Base-by-base conservation (phyloP, 345 rosid genomes). In the Cochlearia excelsa region DNA sequence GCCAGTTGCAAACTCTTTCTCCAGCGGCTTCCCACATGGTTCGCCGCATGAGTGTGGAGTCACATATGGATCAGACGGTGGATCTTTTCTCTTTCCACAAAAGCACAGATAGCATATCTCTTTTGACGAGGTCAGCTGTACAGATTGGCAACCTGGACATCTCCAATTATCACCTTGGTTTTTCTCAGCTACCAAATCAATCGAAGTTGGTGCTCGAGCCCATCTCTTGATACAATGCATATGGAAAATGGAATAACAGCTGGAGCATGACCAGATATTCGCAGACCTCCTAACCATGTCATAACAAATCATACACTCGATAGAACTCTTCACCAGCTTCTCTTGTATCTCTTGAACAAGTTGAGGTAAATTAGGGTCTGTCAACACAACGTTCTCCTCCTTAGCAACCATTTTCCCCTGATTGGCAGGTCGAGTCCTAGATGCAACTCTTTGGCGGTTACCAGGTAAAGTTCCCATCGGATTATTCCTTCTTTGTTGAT, bases 11-110 rank as follows among this genome's bases (percentile, higher is more conserved):
- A 71, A 48, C 58, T 70, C 82, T 71, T 73, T 82, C 76, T 85
- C 95, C 58, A 93, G 83, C 6, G 77, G 88, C 84, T 89, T 93
- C 50, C 95, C 95, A 82, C 99, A 89, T 3, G 91, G 87, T 70
- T 93, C 99, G 29, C 99, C 97, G 54, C 99, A 93, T 3, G 97
- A 93, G 76, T 93, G 97, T 0, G 99, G 97, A 10, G 97, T 89
- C 82, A 93, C 75, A 59, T 93, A 89, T 70, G 82, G 76, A 80
- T 93, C 99, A 34, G 94, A 78, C 0, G 90, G 92, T 0, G 99
- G 99, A 72, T 93, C 95, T 2, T 48, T 70, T 70, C 94, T 82
- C 80, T 89, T 89, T 27, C 90, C 76, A 63, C 99, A 93, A 66
- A 85, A 93, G 74, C 99, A 93, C 57, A 69, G 67, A 70, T 89